Percentiles rank a stretch among this genome's conserved stretches.
Conservation (phyloP, 2,329 filamentous ascomycete genomes). For the Trichoderma sp. region DNA sequence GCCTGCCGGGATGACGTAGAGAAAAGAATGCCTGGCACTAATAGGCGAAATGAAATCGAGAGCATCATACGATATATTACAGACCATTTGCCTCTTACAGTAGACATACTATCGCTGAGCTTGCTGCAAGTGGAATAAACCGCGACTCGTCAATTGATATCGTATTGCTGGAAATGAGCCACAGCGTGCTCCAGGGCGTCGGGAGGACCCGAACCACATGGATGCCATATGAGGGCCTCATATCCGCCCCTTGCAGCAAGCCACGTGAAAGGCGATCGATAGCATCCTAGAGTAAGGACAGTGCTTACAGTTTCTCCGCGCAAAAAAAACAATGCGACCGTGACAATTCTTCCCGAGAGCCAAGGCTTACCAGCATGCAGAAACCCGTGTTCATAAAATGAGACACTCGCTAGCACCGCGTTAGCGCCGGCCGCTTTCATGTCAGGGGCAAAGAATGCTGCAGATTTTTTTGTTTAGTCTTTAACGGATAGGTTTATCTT, state of each 20-base stretch:
- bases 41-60: background rate
- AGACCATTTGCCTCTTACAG: background rate
- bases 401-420: constrained; percentile 5
- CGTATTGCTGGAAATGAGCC: background rate
- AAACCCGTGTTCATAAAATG: constrained; percentile 8
- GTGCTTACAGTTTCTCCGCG: background rate
- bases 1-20: background rate
- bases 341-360: background rate
- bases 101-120: background rate
- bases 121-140: background rate
- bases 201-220: constrained; percentile 16
- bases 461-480: background rate
- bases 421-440: constrained; percentile 1
- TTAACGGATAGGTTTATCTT: background rate
- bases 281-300: background rate
- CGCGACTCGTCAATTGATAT: background rate
- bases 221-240: background rate
- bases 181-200: background rate
- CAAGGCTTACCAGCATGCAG: background rate
- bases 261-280: constrained; percentile 5
- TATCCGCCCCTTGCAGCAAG: constrained; percentile 4
- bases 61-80: background rate
- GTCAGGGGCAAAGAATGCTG: background rate
- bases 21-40: background rate
- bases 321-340: background rate